Evolutionary conservation across 805 yeast genomes (phyloP), one percentile per base, ranked within the genome.

Genomic region (Monosporozyma aerobia): DNA sequence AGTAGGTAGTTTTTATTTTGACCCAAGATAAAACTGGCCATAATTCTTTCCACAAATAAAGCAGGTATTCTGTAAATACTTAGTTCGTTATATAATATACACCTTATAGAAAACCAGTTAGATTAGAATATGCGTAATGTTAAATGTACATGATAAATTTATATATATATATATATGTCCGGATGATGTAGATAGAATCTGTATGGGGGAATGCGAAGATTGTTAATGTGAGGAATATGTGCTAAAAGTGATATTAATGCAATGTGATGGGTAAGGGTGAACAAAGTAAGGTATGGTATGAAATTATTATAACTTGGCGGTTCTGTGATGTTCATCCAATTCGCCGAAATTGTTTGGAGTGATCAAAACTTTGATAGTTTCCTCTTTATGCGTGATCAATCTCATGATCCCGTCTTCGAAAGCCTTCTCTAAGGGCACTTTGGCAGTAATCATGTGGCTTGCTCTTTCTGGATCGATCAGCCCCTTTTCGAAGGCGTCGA

Each of bases 351-450:
- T 68, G 53, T 75, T 72, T 33, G 84, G 83, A 8, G 78, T 70
- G 51, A 81, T 70, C 49, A 81, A 64, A 35, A 81, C 72, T 62
- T 81, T 81, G 41, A 81, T 78, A 56, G 80, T 80, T n/a, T 71
- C 70, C 46, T 76, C 83, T 62, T 80, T 82, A 56, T 80, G 73
- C 16, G 71, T 62, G 33, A 75, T 65, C 58, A 82, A 65, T 59
- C 77, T 77, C 55, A 69, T 59, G 55, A 79, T 76, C 0, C 85
- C 87, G 44, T 73, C 75, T 45, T 74, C 74, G 25, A 81, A 70
- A 8, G 79, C 80, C 54, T 78, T 69, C 55, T 76, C 76, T 19
- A 81, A 65, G 16, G 68, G 69, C 23, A 79, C 76, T 53, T 72
- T 78, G 16, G 77, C 77, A 0, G 86, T 81, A 52, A 82, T 80